A percentile compares a stretch with the other conserved stretches of the same genome.
Evolutionary conservation across 2,329 filamentous ascomycete genomes (phyloP).

Genomic region (Beauveria scarabaeidicola): DNA sequence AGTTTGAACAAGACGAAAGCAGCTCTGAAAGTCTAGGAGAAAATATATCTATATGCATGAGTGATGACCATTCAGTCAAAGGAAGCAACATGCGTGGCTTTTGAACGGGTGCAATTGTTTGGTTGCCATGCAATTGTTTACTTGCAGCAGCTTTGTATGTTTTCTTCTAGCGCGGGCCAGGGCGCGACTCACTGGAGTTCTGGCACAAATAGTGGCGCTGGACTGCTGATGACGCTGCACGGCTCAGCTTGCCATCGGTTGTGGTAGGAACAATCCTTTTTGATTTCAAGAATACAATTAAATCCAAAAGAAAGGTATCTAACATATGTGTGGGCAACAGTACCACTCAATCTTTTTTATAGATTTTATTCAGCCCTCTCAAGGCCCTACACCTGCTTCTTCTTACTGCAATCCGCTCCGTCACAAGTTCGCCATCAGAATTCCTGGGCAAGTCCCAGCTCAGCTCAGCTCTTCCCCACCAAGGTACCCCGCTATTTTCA

Average conservation of each 20-base stretch:
- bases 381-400: background rate
- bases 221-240: background rate
- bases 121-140: slow-evolving; percentile 7
- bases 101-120: background rate
- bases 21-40: no score
- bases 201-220: background rate
- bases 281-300: background rate
- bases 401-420: background rate
- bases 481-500: slow-evolving; percentile 8
- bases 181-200: background rate
- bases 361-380: background rate
- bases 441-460: background rate
- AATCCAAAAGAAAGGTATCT: background rate
- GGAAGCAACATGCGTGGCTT: slow-evolving; percentile 1
- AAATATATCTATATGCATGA: background rate
- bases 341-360: background rate
- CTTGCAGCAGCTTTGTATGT: background rate
- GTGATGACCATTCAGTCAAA: background rate
- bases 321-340: background rate
- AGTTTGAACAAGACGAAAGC: background rate
- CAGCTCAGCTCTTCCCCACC: slow-evolving; percentile 3
- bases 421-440: background rate
- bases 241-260: no score
- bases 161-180: slow-evolving; percentile 3
- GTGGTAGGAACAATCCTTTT: background rate